Evolutionary conservation across 768 basidiomycete species (phyloP).

Genomic region (Amanita phalloides): DNA sequence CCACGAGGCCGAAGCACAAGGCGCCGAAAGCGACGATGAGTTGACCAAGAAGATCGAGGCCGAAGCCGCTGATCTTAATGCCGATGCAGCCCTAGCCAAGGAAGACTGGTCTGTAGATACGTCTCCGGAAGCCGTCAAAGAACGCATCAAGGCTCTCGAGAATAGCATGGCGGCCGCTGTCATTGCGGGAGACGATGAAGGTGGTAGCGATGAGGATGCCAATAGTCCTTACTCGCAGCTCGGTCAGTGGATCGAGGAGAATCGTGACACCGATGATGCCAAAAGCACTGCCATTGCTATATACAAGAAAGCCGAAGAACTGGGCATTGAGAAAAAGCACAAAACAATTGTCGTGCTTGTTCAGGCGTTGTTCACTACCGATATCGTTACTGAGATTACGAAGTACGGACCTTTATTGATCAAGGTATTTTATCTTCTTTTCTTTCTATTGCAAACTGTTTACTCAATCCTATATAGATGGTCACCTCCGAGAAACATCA

Average conservation of each 20-base stretch:
- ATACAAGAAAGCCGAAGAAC: slow-evolving; percentile 82
- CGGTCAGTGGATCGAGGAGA: slow-evolving; percentile 78
- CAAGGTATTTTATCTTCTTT: slow-evolving; percentile 39
- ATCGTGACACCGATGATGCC: slow-evolving; percentile 35
- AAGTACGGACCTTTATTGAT: slow-evolving; percentile 59
- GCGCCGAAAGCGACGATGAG: slow-evolving; percentile 78
- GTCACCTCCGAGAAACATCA: slow-evolving; percentile 91
- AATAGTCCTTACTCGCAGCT: slow-evolving; percentile 83
- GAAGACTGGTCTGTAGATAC: slow-evolving; percentile 94
- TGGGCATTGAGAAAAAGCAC: slow-evolving; percentile 93
- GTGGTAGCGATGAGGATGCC: slow-evolving; percentile 77
- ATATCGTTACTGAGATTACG: slow-evolving; percentile 54
- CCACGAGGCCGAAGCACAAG: slow-evolving; percentile 34
- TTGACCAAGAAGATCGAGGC: slow-evolving; percentile 87
- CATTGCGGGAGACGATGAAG: slow-evolving; percentile 67
- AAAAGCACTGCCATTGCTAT: slow-evolving; percentile 54
- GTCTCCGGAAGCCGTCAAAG: slow-evolving; percentile 78
- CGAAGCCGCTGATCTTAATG: slow-evolving; percentile 69
- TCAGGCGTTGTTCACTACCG: slow-evolving; percentile 72
- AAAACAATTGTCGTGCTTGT: slow-evolving; percentile 77
- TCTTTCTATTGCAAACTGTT: slow-evolving; percentile 5
- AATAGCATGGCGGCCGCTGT: slow-evolving; percentile 40
- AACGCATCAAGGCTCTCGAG: slow-evolving; percentile 67
- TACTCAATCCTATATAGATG: slow-evolving; percentile 36
- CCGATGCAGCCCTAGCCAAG: slow-evolving; percentile 45